phyloP scores from a whole-genome alignment of 495 filamentous ascomycete genomes.

The Cenococcum geophilum region DNA sequence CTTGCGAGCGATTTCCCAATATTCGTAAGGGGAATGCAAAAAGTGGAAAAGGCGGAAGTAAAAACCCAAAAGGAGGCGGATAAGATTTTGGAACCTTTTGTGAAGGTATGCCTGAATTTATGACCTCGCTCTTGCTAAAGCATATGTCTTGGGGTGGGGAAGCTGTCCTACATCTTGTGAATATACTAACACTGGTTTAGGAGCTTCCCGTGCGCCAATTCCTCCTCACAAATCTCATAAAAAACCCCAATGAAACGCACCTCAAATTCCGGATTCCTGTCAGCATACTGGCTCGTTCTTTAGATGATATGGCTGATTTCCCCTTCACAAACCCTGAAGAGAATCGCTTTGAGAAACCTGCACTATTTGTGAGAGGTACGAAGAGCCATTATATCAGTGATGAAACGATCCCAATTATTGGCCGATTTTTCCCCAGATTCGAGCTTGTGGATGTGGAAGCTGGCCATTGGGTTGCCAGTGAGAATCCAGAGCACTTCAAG shows the following conservation, averaged over 20 bases:
- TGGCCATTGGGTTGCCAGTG: constrained; percentile 92
- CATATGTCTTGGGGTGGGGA: no score
- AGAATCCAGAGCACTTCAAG: constrained; percentile 82
- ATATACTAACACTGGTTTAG: constrained; percentile 32
- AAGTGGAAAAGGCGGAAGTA: constrained; percentile 61
- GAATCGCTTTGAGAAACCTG: constrained; percentile 63
- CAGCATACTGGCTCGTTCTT: constrained; percentile 47
- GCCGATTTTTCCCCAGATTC: constrained; percentile 83
- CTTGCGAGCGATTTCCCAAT: constrained; percentile 67
- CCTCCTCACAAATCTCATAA: constrained; percentile 79
- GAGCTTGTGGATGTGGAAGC: constrained; percentile 73
- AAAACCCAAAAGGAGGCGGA: constrained; percentile 72
- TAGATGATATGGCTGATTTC: constrained; percentile 76
- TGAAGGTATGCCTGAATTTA: constrained; percentile 47
- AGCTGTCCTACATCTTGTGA: not conserved
- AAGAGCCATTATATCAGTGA: constrained; percentile 80
- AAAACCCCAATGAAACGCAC: constrained; percentile 36
- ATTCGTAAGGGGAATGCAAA: constrained; percentile 80
- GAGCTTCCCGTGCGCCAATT: constrained; percentile 79
- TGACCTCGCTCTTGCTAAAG: no score
- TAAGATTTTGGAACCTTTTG: constrained; percentile 69
- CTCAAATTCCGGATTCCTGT: constrained; percentile 58
- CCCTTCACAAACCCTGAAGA: constrained; percentile 63
- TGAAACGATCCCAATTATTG: constrained; percentile 79
- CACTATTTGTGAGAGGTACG: constrained; percentile 78